Evolutionary conservation across 1,284 basidiomycete species (phyloP), one percentile per base, ranked within the genome.

Genomic region (Melampsora larici-populina): DNA sequence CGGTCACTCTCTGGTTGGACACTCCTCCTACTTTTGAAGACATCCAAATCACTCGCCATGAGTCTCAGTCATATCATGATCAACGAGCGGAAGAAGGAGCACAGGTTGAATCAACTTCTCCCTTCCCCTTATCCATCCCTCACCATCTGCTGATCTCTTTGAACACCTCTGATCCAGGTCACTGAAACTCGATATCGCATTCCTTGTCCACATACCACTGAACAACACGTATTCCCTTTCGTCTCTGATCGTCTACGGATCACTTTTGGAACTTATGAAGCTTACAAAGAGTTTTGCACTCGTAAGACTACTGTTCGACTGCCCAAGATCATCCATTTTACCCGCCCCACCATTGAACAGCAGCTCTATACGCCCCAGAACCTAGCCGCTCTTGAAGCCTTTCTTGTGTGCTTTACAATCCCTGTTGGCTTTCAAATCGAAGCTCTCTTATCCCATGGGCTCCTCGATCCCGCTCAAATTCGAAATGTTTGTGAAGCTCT

Each of bases 381-480:
- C 6, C 81, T 87, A 46, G 83, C 81, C 79, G 70, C 82, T 33
- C 84, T 88, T 49, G 71, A 83, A 2, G n/a, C 24, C 0, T 86
- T 86, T 84, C 80, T 88, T 36, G 79, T 80, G n/a, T 70, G 71
- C n/a, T 81, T 88, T 8, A 82, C 85, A 18, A 91, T 89, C 89
- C 82, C 85, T 3, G 86, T 90, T 60, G 89, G 89, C 1, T 91
- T 91, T 81, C 90, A 92, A 80, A 82, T 89, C 26, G 86, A 88
- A 81, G 86, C 88, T 0, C 81, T 89, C 21, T 81, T 91, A 15
- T 87, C 85, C 46, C 89, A 89, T 79, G 86, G 87, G 0, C 82
- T 87, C 9, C 83, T 91, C 49, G 87, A 88, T 78, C 88, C 89
- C 0, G 82, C 84, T 8, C 89, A 91, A 64, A 75, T 88, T 40